Percentiles rank a stretch among this genome's conserved stretches.
Conservation (phyloP, 345 rosid genomes). For the Brassica napus region Da-Ae NC_063447.1:846001-846500, state of each 20-base stretch:
- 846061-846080: slow-evolving; percentile 99
- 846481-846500: slow-evolving; percentile 87
- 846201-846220: slow-evolving; percentile 91
- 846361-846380: slow-evolving; percentile 75
- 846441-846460: slow-evolving; percentile 58
- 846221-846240: slow-evolving; percentile 68
- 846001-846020: slow-evolving; percentile 52
- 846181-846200: slow-evolving; percentile 83
- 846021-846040: slow-evolving; percentile 82
- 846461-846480: slow-evolving; percentile 82
- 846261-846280: slow-evolving; percentile 65
- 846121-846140: slow-evolving; percentile 51
- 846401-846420: slow-evolving; percentile 92
- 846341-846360: slow-evolving; percentile 72
- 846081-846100: slow-evolving; percentile 97
- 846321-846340: slow-evolving; percentile 93
- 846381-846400: slow-evolving; percentile 97
- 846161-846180: slow-evolving; percentile 80
- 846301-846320: slow-evolving; percentile 98
- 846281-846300: slow-evolving; percentile 75
- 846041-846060: slow-evolving; percentile 85
- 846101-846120: slow-evolving; percentile 89
- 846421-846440: slow-evolving; percentile 68
- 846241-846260: slow-evolving; percentile 55
- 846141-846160: slow-evolving; percentile 46